phyloP scores from a whole-genome alignment of 1,139 yeast genomes.

The Hyphopichia wangnamkhiaoensis region DNA sequence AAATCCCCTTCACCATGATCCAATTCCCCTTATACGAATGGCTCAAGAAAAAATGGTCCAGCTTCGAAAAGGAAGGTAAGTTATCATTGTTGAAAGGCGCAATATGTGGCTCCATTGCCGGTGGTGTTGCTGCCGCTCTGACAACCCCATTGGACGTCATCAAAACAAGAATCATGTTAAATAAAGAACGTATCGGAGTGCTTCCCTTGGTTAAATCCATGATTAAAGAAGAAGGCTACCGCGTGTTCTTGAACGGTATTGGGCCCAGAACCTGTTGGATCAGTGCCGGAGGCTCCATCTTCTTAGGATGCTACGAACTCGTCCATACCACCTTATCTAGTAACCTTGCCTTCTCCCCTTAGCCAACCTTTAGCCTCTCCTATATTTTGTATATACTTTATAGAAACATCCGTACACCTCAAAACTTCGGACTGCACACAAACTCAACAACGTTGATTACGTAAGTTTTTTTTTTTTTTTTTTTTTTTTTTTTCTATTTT shows the following conservation, averaged over 20 bases:
- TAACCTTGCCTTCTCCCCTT: not conserved
- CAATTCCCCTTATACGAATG: slow-evolving; percentile 93
- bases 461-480: not conserved
- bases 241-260: slow-evolving; percentile 75
- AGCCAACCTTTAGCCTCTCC: not conserved
- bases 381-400: not conserved
- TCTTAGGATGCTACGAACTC: slow-evolving; percentile 88
- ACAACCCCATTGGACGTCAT: slow-evolving; percentile 94
- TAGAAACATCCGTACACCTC: no score
- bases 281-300: slow-evolving; percentile 97
- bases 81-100: slow-evolving; percentile 80
- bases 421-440: no score
- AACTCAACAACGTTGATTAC: not conserved
- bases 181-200: slow-evolving; percentile 51
- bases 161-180: slow-evolving; percentile 88
- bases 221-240: slow-evolving; percentile 62
- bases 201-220: slow-evolving; percentile 47
- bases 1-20: slow-evolving; percentile 91
- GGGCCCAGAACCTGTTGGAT: slow-evolving; percentile 98
- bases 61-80: slow-evolving; percentile 31
- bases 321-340: slow-evolving; percentile 38
- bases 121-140: slow-evolving; percentile 89
- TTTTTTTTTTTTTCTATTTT: no score
- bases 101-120: slow-evolving; percentile 90
- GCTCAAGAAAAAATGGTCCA: slow-evolving; percentile 59